Base-by-base conservation (phyloP, 768 basidiomycete genomes). In the Galerina sulciceps region DNA sequence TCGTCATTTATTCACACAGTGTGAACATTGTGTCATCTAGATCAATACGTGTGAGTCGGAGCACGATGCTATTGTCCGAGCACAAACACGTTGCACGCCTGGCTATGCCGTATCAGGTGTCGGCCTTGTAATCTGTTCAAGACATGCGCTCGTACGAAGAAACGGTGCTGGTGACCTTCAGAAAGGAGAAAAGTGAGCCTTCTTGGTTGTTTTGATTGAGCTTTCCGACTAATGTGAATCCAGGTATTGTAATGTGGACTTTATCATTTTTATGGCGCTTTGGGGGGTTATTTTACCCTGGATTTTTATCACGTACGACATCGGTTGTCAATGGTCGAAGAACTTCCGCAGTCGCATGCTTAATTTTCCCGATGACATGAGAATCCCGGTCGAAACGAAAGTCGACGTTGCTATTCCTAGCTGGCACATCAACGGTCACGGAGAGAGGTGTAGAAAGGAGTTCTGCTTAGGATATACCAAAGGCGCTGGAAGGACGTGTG, bases 341-440 rank as follows among this genome's bases (percentile, higher is more conserved):
- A 50, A 62, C 6, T 35, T 51, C 10, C 10, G 8, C 17, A 40
- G 54, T 15, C 20, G 47, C 2, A 64, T 64, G 55, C 1, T 3
- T 1, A 15, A 45, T 0, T 50, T 55, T 18, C 61, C 64, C 0
- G 46, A 54, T 5, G 15, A 53, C 9, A 62, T 65, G 64, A 13
- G 35, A 20, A 45, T 65, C 10, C 0, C 34, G 0, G 10, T 13
- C 1, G 23, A 18, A 1, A 59, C 53, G 0, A 34, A 44, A 10
- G 13, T 73, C 6, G 44, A 64, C 6, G 36, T 58, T 3, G 65
- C 65, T 2, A 65, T 81, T 2, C 80, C 76, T 0, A 74, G 74
- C 42, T 78, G 76, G 53, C 80, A 81, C 22, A 65, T 79, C 14
- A 64, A 68, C 1, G 72, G 64, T 0, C 79, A 81, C 44, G 61